Base-by-base conservation (phyloP, 2,329 filamentous ascomycete genomes). In the Leptosphaerulina australis region DNA sequence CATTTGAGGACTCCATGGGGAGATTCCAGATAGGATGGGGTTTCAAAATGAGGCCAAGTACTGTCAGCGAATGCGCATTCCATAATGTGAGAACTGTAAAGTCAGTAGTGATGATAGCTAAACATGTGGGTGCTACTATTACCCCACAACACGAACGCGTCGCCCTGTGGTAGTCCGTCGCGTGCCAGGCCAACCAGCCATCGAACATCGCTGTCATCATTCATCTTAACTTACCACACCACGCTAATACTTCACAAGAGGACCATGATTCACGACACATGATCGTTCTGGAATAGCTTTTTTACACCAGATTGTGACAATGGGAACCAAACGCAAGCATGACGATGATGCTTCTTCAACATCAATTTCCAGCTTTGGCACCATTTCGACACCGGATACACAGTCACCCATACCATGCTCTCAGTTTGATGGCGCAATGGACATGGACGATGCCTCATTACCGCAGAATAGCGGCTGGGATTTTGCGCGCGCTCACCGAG, bases 281-380 rank as follows among this genome's bases (percentile, higher is more conserved):
- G n/a, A n/a, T n/a, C n/a, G n/a, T n/a, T n/a, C n/a, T n/a, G n/a
- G n/a, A n/a, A n/a, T n/a, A n/a, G n/a, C n/a, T n/a, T n/a, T n/a
- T n/a, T n/a, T n/a, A n/a, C n/a, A n/a, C n/a, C n/a, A n/a, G n/a
- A 20, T 34, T 28, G n/a, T 28, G 33, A 59, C 26, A 40, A 84
- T 85, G 82, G 73, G 75, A 17, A 72, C 80, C 67, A 85, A 85
- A 68, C 81, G 83, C 64, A 85, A 85, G 67, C 80, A 81, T 34
- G 82, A 81, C 25, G 58, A 60, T 34, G 67, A 73, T 31, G 75
- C 77, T 55, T 77, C 80, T 12, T 74, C 78, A 14, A 64, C 76
- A 26, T 74, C 77, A 33, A 69, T 73, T 26, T 72, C 71, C 50
- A 74, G 69, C 66, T 67, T 69, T 50, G 60, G 65, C 46, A 34